A percentile compares a stretch with the other conserved stretches of the same genome.
phyloP scores from a whole-genome alignment of 1,284 basidiomycete species.

The Malassezia psittaci region DNA sequence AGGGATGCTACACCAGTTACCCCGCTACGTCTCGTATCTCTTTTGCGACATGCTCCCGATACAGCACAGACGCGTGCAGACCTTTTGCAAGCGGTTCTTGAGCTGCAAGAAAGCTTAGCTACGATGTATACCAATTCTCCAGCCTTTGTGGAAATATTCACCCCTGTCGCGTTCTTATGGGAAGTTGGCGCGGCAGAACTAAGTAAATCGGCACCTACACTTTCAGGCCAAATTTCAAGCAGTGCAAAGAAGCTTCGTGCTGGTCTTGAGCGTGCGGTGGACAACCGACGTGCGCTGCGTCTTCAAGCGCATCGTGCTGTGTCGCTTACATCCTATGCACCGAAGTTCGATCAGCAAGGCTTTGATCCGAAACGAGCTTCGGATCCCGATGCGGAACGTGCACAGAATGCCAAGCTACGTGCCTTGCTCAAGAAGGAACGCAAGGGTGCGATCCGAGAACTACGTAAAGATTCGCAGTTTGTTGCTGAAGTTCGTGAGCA shows the following conservation, averaged over 20 bases:
- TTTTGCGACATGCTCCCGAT: constrained; percentile 8
- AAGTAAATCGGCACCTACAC: constrained; percentile 14
- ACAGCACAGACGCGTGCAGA: constrained; percentile 6
- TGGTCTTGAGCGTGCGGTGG: constrained; percentile 60
- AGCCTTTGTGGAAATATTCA: constrained; percentile 39
- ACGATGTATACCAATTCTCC: constrained; percentile 33
- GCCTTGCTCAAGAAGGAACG: constrained; percentile 86
- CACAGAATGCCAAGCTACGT: constrained; percentile 73
- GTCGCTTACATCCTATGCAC: constrained; percentile 81
- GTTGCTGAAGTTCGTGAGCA: constrained; percentile 65
- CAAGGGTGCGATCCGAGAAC: constrained; percentile 91
- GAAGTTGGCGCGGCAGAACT: constrained; percentile 10
- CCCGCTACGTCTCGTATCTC: constrained; percentile 2
- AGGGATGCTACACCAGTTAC: not conserved
- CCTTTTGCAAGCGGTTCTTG: constrained; percentile 22
- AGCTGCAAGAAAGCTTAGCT: constrained; percentile 26
- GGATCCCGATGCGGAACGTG: constrained; percentile 86
- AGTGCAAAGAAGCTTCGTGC: constrained; percentile 51
- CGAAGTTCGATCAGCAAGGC: constrained; percentile 73
- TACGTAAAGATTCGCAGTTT: constrained; percentile 90
- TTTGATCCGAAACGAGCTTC: constrained; percentile 67
- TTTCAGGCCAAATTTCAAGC: constrained; percentile 17
- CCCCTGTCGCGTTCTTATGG: constrained; percentile 23
- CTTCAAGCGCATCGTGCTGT: constrained; percentile 94
- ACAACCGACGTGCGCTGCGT: constrained; percentile 65